A percentile compares a stretch with the other conserved stretches of the same genome.
Conservation (phyloP, 2,329 filamentous ascomycete genomes). For the Neodidymelliopsis sp. region DNA sequence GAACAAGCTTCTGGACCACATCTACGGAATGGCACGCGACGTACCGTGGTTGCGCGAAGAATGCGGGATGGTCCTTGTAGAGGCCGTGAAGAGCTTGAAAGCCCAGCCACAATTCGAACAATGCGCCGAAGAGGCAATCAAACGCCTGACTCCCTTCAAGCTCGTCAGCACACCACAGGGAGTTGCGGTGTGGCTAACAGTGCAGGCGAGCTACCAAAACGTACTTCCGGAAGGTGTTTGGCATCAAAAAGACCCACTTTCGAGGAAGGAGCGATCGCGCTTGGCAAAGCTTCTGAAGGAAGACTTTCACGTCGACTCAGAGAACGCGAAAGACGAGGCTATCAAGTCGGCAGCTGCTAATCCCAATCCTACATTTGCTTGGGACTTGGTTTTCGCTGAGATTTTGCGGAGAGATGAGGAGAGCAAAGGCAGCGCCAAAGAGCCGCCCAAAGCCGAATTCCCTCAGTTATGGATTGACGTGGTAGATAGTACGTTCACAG, state of each 20-base stretch:
- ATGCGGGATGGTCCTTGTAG: constrained; percentile 82
- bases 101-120: constrained; percentile 57
- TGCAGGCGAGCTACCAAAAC: constrained; percentile 68
- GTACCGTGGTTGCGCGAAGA: constrained; percentile 91
- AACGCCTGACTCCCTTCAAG: constrained; percentile 68
- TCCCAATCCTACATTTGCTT: constrained; percentile 84
- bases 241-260: constrained; percentile 75
- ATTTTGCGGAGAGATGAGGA: constrained; percentile 38
- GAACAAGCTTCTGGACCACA: constrained; percentile 72
- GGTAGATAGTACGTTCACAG: constrained; percentile 75
- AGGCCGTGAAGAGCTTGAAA: constrained; percentile 68
- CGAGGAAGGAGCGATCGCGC: constrained; percentile 69
- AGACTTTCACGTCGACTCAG: constrained; percentile 63
- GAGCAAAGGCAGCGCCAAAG: constrained; percentile 40
- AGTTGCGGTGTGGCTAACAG: constrained; percentile 84
- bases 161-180: constrained; percentile 85
- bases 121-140: constrained; percentile 68
- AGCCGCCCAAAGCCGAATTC: constrained; percentile 60
- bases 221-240: constrained; percentile 75
- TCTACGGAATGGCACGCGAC: constrained; percentile 77
- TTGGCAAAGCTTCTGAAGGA: constrained; percentile 84
- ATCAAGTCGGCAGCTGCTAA: constrained; percentile 77
- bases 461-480: constrained; percentile 84
- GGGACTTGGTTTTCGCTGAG: constrained; percentile 76
- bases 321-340: constrained; percentile 52